phyloP scores from a whole-genome alignment of 805 yeast genomes.

The Lipomyces anomalus region DNA sequence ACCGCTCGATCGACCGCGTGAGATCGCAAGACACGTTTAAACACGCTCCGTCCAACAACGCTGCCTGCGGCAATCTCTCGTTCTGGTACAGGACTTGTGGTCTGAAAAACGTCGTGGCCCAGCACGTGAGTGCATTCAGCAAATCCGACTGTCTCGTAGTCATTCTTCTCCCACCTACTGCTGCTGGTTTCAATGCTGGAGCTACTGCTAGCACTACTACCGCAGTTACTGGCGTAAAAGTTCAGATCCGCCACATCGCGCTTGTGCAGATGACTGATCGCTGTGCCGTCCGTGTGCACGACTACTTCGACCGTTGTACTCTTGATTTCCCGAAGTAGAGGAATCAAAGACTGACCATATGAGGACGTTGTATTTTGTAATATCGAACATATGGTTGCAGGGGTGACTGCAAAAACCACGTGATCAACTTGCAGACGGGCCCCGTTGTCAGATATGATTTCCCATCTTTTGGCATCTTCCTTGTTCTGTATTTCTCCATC shows the following conservation, averaged over 20 bases:
- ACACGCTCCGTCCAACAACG: constrained; percentile 8
- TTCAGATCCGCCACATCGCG: constrained; percentile 18
- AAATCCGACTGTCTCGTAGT: neutral
- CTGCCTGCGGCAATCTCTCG: constrained; percentile 12
- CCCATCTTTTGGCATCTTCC: constrained; percentile 17
- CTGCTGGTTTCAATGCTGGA: too few species aligned
- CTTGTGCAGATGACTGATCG: constrained; percentile 5
- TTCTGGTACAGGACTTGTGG: constrained; percentile 14
- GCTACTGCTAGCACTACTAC: too few species aligned
- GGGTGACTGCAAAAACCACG: constrained; percentile 18
- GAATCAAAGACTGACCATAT: constrained; percentile 7
- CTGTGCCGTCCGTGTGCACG: constrained; percentile 20
- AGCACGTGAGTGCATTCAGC: constrained; percentile 20
- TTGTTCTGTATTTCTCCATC: too few species aligned
- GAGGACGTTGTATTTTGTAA: neutral
- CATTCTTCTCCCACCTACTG: too few species aligned
- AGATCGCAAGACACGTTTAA: constrained; percentile 18
- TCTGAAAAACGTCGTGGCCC: constrained; percentile 17
- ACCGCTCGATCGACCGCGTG: constrained; percentile 12
- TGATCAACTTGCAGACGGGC: constrained; percentile 11
- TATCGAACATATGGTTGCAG: too few species aligned
- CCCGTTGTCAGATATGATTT: constrained; percentile 6
- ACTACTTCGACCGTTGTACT: constrained; percentile 10
- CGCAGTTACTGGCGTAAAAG: too few species aligned
- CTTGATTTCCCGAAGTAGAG: constrained; percentile 6